Percentiles rank a stretch among this genome's conserved stretches.
Evolutionary conservation across 108 stramenopile genomes (phyloP).

Genomic region (Cyclotella choctawhatcheeana): DNA sequence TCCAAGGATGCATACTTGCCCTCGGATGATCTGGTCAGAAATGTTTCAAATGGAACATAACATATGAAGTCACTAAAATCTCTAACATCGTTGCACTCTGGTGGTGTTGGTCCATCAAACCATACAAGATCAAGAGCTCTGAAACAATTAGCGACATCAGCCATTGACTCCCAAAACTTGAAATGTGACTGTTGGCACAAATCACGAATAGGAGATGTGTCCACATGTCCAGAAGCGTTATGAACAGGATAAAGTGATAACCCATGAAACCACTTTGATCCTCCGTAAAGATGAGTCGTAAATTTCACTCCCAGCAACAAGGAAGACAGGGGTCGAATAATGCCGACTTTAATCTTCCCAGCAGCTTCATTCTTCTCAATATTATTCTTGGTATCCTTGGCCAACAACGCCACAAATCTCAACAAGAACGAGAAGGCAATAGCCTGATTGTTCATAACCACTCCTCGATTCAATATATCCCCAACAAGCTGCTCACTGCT

Average conservation of each 20-base stretch:
- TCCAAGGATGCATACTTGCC: constrained; percentile 32
- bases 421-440: constrained; percentile 44
- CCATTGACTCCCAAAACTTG: constrained; percentile 38
- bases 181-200: constrained; percentile 26
- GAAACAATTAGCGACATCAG: constrained; percentile 25
- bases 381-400: constrained; percentile 6
- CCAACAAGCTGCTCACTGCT: constrained; percentile 1
- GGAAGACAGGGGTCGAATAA: constrained; percentile 30
- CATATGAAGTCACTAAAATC: constrained; percentile 38
- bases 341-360: constrained; percentile 2
- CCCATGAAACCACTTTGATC: constrained; percentile 49
- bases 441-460: constrained; percentile 38
- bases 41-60: constrained; percentile 40
- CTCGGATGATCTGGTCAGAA: constrained; percentile 7
- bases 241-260: constrained; percentile 15
- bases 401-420: constrained; percentile 33
- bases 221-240: not conserved
- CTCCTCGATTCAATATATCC: constrained; percentile 17
- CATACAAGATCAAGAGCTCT: constrained; percentile 10
- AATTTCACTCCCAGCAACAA: constrained; percentile 39
- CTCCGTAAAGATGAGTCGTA: constrained; percentile 24
- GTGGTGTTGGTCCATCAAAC: not conserved
- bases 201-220: constrained; percentile 10
- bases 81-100: constrained; percentile 12
- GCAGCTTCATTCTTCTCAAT: constrained; percentile 9